Evolutionary conservation across 192 early-diverging fungal species (phyloP).

Genomic region (Coemansia erecta): DNA sequence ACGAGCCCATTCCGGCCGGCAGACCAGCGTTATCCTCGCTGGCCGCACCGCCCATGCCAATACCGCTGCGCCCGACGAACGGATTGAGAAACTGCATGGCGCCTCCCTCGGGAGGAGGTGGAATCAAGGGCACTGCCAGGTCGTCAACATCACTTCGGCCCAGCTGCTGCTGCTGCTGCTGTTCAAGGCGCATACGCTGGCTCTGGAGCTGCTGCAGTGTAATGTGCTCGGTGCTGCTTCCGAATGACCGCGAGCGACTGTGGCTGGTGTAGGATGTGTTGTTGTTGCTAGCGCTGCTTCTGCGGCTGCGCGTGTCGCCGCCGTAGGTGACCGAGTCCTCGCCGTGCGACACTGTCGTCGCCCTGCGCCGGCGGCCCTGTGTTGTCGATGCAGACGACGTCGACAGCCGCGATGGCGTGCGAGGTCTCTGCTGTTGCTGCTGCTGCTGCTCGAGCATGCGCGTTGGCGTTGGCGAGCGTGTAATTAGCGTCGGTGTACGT

Average conservation of each 20-base stretch:
- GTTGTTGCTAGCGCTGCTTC: constrained; percentile 1
- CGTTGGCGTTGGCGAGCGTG: constrained; percentile 38
- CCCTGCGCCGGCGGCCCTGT: constrained; percentile 18
- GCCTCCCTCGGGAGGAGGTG: constrained; percentile 27
- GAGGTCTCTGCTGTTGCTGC: not conserved
- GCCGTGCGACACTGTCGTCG: constrained; percentile 16
- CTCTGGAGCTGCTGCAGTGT: constrained; percentile 34
- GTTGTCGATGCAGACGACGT: not conserved
- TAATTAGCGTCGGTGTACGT: constrained; percentile 42
- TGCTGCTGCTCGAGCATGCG: constrained; percentile 11
- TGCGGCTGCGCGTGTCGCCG: constrained; percentile 1
- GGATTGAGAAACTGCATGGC: constrained; percentile 36
- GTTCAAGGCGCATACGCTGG: constrained; percentile 12
- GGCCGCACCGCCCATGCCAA: not conserved
- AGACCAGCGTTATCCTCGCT: not conserved
- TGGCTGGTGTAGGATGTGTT: constrained; percentile 12
- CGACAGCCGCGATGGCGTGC: constrained; percentile 10
- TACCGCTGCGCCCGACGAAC: constrained; percentile 18
- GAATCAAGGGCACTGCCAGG: constrained; percentile 22
- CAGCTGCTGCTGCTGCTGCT: constrained; percentile 11
- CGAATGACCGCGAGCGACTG: constrained; percentile 49
- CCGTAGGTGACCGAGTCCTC: not conserved
- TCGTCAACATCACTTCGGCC: constrained; percentile 2
- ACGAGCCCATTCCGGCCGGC: not conserved
- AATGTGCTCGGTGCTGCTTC: constrained; percentile 23